A percentile compares a stretch with the other conserved stretches of the same genome.
phyloP scores from a whole-genome alignment of 2,329 filamentous ascomycete species.

The Fusarium sp. region DNA sequence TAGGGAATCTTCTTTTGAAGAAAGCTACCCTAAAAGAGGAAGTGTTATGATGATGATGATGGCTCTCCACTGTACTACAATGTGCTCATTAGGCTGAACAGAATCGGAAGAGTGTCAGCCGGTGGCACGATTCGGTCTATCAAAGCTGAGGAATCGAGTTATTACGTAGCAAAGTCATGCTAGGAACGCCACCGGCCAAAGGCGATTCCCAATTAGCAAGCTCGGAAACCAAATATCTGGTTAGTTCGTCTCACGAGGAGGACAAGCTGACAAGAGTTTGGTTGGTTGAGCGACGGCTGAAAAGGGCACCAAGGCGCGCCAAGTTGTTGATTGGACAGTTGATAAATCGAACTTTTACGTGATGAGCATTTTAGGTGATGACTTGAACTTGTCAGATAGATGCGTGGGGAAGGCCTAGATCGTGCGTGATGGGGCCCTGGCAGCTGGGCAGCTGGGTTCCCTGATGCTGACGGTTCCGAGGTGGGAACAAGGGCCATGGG shows the following conservation, averaged over 20 bases:
- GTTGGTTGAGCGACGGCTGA: neutral
- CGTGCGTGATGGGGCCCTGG: neutral
- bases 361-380: neutral
- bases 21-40: too few relatives aligned
- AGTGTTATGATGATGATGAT: too few relatives aligned
- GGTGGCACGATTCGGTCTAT: neutral
- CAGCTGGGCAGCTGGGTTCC: neutral
- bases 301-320: too few relatives aligned
- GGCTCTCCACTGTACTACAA: too few relatives aligned
- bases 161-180: slow-evolving; percentile 1
- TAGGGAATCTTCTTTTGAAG: too few relatives aligned
- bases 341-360: neutral
- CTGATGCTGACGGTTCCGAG: slow-evolving; percentile 33
- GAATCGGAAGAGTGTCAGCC: slow-evolving; percentile 4
- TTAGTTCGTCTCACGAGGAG: neutral
- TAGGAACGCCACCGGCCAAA: slow-evolving; percentile 8
- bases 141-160: neutral
- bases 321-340: too few relatives aligned
- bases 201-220: slow-evolving; percentile 2
- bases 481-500: slow-evolving; percentile 26
- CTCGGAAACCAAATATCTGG: neutral
- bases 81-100: neutral
- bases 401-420: slow-evolving; percentile 36
- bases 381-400: neutral
- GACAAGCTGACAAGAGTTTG: neutral